Conservation (phyloP, 2,329 filamentous ascomycete species). For the Microdochium bolleyi region DNA sequence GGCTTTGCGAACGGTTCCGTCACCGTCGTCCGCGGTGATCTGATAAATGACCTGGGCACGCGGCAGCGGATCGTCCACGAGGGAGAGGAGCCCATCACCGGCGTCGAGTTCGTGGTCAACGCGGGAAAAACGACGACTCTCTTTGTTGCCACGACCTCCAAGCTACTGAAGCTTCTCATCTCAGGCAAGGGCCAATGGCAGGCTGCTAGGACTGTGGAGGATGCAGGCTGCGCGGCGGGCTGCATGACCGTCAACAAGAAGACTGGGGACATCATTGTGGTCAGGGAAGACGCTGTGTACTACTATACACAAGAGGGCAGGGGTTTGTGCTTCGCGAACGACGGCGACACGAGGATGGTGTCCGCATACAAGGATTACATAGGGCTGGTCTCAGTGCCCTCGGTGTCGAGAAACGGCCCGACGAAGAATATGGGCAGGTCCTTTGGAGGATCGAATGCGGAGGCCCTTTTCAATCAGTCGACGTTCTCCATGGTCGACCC, state of each 20-base stretch:
- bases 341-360: constrained; percentile 80
- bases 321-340: constrained; percentile 83
- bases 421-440: constrained; percentile 58
- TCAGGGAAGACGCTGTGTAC: constrained; percentile 90
- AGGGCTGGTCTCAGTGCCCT: constrained; percentile 72
- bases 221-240: constrained; percentile 82
- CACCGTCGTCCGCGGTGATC: constrained; percentile 84
- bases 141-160: constrained; percentile 85
- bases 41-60: constrained; percentile 90
- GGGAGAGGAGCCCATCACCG: constrained; percentile 92
- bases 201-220: constrained; percentile 80
- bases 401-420: constrained; percentile 38
- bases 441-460: constrained; percentile 64
- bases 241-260: constrained; percentile 85
- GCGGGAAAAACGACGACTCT: constrained; percentile 57
- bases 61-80: constrained; percentile 94
- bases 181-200: constrained; percentile 85
- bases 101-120: constrained; percentile 66
- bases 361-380: constrained; percentile 79
- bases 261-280: constrained; percentile 83
- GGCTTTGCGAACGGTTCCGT: constrained; percentile 95
- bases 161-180: constrained; percentile 79
- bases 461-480: constrained; percentile 77
- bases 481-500: constrained; percentile 90
- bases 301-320: constrained; percentile 82